phyloP scores from a whole-genome alignment of 139 green algal species.

The Chlamydomonas sp. region DNA sequence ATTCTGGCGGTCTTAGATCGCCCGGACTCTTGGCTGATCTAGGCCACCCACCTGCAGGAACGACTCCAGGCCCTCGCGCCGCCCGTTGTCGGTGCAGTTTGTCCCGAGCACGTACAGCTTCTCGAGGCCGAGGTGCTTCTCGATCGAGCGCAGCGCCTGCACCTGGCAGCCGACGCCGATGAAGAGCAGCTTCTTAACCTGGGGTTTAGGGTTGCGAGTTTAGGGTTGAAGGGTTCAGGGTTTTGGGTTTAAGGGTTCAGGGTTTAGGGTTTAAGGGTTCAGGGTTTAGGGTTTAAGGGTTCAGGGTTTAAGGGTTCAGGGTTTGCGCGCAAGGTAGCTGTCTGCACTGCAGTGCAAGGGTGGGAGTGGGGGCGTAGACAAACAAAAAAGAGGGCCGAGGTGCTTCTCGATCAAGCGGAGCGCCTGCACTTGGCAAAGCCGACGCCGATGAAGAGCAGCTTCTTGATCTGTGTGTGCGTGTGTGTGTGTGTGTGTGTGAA shows the following conservation, averaged over 20 bases:
- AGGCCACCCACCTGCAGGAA: not conserved
- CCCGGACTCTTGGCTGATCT: not conserved
- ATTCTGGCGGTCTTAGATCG: too few relatives aligned
- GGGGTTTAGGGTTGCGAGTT: too few relatives aligned
- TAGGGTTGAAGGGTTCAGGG: too few relatives aligned
- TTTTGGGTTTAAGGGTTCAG: too few relatives aligned
- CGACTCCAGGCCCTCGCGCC: conserved; percentile 56
- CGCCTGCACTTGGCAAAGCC: conserved; percentile 85
- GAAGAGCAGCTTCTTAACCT: conserved; percentile 81
- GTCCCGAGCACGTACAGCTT: conserved; percentile 93
- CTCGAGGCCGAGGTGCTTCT: conserved; percentile 81
- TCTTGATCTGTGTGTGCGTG: too few relatives aligned
- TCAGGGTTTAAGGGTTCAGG: too few relatives aligned
- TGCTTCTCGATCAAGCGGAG: conserved; percentile 82
- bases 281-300: too few relatives aligned
- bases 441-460: conserved; percentile 92
- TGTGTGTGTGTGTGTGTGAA: not conserved
- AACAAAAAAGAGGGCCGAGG: too few relatives aligned
- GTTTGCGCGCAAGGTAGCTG: too few relatives aligned
- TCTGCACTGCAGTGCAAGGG: too few relatives aligned
- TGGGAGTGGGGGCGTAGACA: too few relatives aligned
- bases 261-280: too few relatives aligned
- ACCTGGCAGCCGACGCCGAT: conserved; percentile 92
- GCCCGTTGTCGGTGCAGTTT: conserved; percentile 89
- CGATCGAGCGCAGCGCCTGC: conserved; percentile 80